phyloP scores from a whole-genome alignment of 2,329 filamentous ascomycete species.

The Macroventuria anomochaeta region DNA sequence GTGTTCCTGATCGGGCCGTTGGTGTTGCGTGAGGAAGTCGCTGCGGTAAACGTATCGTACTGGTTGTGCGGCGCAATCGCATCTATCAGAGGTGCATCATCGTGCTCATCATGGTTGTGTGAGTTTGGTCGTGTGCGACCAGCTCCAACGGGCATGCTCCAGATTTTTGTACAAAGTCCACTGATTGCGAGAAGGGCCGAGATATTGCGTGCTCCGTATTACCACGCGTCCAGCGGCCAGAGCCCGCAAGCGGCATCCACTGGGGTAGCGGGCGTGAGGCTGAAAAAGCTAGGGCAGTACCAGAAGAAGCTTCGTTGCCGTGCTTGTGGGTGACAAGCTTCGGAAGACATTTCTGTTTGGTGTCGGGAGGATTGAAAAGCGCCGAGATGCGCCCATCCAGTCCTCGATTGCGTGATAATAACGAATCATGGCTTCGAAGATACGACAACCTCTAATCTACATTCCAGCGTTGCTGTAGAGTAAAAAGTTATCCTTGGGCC shows the following conservation, averaged over 20 bases:
- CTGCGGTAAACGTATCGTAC: slow-evolving; percentile 13
- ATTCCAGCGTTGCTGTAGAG: too few relatives aligned
- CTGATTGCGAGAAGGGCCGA: slow-evolving; percentile 15
- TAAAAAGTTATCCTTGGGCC: too few relatives aligned
- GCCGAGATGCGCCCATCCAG: slow-evolving; percentile 8
- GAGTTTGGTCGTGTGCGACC: neutral
- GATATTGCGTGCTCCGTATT: slow-evolving; percentile 17
- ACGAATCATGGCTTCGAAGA: neutral
- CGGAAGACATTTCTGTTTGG: slow-evolving; percentile 18
- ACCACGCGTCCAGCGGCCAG: neutral
- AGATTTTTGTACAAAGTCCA: neutral
- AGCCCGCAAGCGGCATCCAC: slow-evolving; percentile 1
- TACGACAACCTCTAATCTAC: too few relatives aligned
- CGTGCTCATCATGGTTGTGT: neutral
- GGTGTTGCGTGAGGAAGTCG: neutral
- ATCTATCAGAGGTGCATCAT: slow-evolving; percentile 6
- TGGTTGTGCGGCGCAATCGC: slow-evolving; percentile 5
- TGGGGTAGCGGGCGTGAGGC: slow-evolving; percentile 9
- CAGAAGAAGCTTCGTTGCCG: slow-evolving; percentile 18
- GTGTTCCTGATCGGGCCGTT: neutral
- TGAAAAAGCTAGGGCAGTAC: slow-evolving; percentile 10
- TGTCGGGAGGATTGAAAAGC: slow-evolving; percentile 7
- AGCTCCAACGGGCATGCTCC: slow-evolving; percentile 6
- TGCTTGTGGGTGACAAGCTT: slow-evolving; percentile 20
- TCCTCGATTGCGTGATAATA: slow-evolving; percentile 4